Evolutionary conservation across 2,329 filamentous ascomycete genomes (phyloP).

Genomic region (Nemania serpens): DNA sequence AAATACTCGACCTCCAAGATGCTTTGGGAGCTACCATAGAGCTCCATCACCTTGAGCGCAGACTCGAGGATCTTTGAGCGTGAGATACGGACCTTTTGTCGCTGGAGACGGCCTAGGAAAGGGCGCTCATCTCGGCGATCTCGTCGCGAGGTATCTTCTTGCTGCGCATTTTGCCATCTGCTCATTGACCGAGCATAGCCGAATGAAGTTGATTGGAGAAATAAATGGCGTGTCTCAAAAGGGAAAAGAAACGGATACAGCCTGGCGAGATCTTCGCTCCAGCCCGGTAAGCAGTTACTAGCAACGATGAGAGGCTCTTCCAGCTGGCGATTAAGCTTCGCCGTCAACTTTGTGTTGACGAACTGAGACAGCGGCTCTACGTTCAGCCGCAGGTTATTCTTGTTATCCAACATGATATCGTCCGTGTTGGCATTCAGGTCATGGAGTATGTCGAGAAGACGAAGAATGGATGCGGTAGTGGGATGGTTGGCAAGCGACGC

Average conservation of each 20-base stretch:
- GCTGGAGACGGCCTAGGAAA: conserved; percentile 87
- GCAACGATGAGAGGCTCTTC: conserved; percentile 97
- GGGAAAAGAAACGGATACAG: conserved; percentile 97
- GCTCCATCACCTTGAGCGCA: conserved; percentile 96
- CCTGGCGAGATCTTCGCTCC: conserved; percentile 93
- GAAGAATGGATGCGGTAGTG: conserved; percentile 83
- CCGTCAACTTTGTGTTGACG: conserved; percentile 97
- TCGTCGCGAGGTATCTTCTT: conserved; percentile 76
- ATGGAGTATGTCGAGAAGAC: conserved; percentile 86
- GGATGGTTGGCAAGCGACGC: conserved; percentile 82
- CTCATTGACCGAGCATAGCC: conserved; percentile 97
- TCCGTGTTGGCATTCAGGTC: conserved; percentile 92
- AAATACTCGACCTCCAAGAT: conserved; percentile 98
- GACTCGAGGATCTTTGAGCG: conserved; percentile 94
- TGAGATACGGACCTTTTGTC: conserved; percentile 98
- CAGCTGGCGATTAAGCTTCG: conserved; percentile 94
- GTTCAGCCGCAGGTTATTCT: conserved; percentile 70
- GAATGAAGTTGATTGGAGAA: conserved; percentile 97
- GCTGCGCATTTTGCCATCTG: conserved; percentile 92
- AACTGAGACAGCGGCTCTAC: conserved; percentile 89
- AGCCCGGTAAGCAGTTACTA: conserved; percentile 91
- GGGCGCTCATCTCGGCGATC: conserved; percentile 89
- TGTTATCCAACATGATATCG: conserved; percentile 82
- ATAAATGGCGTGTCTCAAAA: conserved; percentile 95
- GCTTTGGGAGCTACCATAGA: conserved; percentile 95